These are phyloP conservation scores for Neurospora tetraspora DNA, from an alignment of 495 filamentous ascomycete species.

Conservation along the genomic window DNA sequence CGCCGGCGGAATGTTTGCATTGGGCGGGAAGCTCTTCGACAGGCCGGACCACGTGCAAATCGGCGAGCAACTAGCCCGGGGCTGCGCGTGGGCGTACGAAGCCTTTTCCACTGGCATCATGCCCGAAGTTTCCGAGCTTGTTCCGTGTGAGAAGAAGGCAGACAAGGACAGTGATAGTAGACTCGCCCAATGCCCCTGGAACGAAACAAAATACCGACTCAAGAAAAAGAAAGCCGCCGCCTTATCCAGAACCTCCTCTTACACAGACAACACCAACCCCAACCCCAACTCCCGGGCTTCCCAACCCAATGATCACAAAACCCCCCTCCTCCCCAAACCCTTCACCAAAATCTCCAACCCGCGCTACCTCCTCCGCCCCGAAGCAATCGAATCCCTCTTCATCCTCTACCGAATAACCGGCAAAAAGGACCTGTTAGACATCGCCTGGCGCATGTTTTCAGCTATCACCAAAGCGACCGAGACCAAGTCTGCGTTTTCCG, in stretches of 20 bases:
- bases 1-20: conserved; percentile 81
- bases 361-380: conserved; percentile 44
- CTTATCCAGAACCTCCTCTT: background rate
- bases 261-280: background rate
- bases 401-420: conserved; percentile 69
- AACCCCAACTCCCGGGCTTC: too few relatives aligned
- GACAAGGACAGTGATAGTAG: conserved; percentile 29
- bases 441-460: conserved; percentile 70
- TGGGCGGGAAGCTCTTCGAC: conserved; percentile 70
- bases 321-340: conserved; percentile 47
- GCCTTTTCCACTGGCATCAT: conserved; percentile 74
- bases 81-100: conserved; percentile 88
- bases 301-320: conserved; percentile 13
- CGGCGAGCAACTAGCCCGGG: conserved; percentile 72
- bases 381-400: conserved; percentile 66
- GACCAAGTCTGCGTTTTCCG: conserved; percentile 48
- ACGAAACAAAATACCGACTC: conserved; percentile 14
- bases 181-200: conserved; percentile 13
- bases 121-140: conserved; percentile 61
- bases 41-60: conserved; percentile 62
- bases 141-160: conserved; percentile 26
- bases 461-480: conserved; percentile 50
- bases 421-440: conserved; percentile 51
- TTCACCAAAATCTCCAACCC: conserved; percentile 24
- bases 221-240: background rate